Base-by-base conservation (phyloP, 176 grass and related monocot species). In the Eragrostis nindensis region DNA sequence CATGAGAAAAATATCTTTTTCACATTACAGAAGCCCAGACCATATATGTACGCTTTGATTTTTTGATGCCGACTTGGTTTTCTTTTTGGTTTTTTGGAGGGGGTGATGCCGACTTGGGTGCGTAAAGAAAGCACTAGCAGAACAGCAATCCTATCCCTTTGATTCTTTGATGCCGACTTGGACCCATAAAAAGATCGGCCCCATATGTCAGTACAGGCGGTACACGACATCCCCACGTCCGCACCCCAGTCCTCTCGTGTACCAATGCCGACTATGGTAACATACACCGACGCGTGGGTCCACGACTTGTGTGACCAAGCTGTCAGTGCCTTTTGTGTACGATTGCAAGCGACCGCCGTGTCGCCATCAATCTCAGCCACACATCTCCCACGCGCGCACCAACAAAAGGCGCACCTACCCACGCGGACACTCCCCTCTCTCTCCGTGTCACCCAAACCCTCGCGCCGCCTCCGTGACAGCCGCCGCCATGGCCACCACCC, bases 371-470 rank as follows among this genome's bases (percentile, higher is more conserved):
- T 1, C 13, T 1, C 71, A 80, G 60, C 82, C 82, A 48, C 87
- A 85, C 81, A 80, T 68, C 76, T 62, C 62, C 13, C 62, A 12
- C 62, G 62, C 48, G 8, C 36, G 16, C 39, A 7, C 19, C 29
- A 56, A 70, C 66, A 88, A 79, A 56, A 14, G 29, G 3, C 41
- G 5, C 50, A 3, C 8, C 52, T 25, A 72, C 36, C 19, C 27
- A 36, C 32, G 32, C 32, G 1, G 4, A 36, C 2, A 1, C 32
- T 4, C 32, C 32, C 32, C 32, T 36, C 64, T 3, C 72, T 64
- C 3, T 39, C 84, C 61, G 36, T 41, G 77, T 52, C 86, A 71
- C 65, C 59, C 82, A 85, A 74, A 79, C 80, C 83, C 73, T 94
- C 56, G 76, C 67, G 54, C 76, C 48, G 64, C 87, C 22, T 65